Base-by-base conservation (phyloP, 768 basidiomycete genomes). In the Sistotremastrum suecicum region DNA sequence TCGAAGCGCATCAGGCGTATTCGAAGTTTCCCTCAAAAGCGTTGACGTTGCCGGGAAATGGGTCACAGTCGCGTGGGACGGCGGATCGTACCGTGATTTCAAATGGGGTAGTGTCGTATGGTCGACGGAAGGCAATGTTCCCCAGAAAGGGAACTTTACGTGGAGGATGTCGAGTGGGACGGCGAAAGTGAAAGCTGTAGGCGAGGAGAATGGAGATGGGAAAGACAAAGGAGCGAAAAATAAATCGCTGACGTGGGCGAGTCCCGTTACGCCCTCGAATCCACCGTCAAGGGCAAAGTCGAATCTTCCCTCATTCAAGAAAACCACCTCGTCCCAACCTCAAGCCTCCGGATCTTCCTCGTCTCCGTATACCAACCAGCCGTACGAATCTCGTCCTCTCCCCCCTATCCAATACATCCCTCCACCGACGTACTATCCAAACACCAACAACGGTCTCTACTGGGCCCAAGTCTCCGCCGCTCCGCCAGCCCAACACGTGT, bases 61-160 rank as follows among this genome's bases (percentile, higher is more conserved):
- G 6, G 79, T 92, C 0, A 80, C 83, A 57, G 87, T 92, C 3
- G 58, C 84, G 5, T 91, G 88, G 83, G 84, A 86, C 56, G 67
- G 73, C 30, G 80, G 78, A 5, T 52, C 76, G 35, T 82, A 78
- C 61, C 69, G 76, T 45, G 83, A 86, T 58, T 83, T 88, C 56
- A 86, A 83, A 58, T 88, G 85, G 85, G 74, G 78, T 31, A 79
- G 77, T 53, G 75, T 88, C 12, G 71, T 87, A 12, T 80, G 82
- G n/a, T 77, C 70, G 42, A 78, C 75, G 1, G 81, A 83, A 41
- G 74, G 67, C 4, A 79, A 51, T 60, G 69, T 31, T 63, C 64
- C 7, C 55, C 64, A 36, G 71, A 73, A 42, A 57, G 66, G 30
- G 61, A 64, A 55, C 63, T 76, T 76, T 61, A 65, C 74, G 62